phyloP scores from a whole-genome alignment of 2,329 filamentous ascomycete species.

The Pseudocercospora fuligena region DNA sequence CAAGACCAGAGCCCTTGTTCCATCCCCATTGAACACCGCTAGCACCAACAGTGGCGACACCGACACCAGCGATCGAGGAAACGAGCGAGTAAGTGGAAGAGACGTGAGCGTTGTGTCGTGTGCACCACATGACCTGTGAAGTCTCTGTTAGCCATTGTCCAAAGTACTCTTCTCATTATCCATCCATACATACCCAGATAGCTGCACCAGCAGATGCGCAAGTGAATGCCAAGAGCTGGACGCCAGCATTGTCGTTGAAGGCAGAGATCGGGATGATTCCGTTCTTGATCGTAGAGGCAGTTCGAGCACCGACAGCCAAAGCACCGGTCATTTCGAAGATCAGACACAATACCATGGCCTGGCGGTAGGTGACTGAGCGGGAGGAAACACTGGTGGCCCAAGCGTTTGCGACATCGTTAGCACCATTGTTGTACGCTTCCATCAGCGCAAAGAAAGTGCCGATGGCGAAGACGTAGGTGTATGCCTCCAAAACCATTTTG shows the following conservation, averaged over 20 bases:
- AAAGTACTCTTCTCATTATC: too few relatives aligned
- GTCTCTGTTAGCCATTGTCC: neutral
- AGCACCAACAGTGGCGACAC: constrained; percentile 58
- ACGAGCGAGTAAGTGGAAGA: constrained; percentile 66
- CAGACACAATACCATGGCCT: constrained; percentile 55
- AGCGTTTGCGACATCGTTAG: constrained; percentile 58
- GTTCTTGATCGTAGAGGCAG: constrained; percentile 65
- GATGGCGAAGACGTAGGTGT: constrained; percentile 57
- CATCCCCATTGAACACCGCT: constrained; percentile 51
- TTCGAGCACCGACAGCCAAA: constrained; percentile 56
- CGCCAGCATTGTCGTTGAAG: constrained; percentile 54
- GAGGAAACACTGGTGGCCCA: constrained; percentile 60
- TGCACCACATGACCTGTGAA: constrained; percentile 57
- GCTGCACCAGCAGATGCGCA: constrained; percentile 52
- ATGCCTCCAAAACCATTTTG: constrained; percentile 13
- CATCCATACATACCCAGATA: constrained; percentile 43
- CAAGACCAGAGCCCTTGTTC: constrained; percentile 47
- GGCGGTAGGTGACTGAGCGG: constrained; percentile 56
- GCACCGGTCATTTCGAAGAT: constrained; percentile 59
- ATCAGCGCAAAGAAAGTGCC: constrained; percentile 67
- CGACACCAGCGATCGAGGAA: constrained; percentile 54
- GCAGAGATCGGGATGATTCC: constrained; percentile 58
- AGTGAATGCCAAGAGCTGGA: constrained; percentile 51
- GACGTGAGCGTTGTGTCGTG: constrained; percentile 61
- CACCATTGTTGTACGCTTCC: constrained; percentile 67